Evolutionary conservation across 169 alveolate genomes (phyloP), one percentile per base, ranked within the genome.

Genomic region (Cryptosporidium baileyi): DNA sequence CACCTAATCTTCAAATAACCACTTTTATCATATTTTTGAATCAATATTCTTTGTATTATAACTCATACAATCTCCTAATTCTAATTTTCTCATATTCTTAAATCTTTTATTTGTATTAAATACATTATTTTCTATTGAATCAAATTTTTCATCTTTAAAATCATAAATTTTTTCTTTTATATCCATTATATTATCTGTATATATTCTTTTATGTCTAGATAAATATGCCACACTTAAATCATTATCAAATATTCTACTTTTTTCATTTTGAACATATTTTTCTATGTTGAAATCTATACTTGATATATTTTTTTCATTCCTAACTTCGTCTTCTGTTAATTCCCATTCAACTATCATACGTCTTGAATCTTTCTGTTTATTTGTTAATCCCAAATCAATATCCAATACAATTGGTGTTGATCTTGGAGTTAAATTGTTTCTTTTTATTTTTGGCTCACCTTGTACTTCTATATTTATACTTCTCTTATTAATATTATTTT

Each of bases 341-440:
- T 34, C 67, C 41, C 51, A 54, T 9, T 74, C 85, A 4, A 54
- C 85, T 6, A 26, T 32, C 60, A 74, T 54, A 13, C 60, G 54
- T 24, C 28, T 36, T 1, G 51, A 57, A 17, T 6, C 8, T 17
- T 34, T 65, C 38, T 47, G 30, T 15, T 40, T 49, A 19, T 40
- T 38, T 22, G 38, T 24, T 6, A 24, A 15, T 8, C 38, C 22
- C 15, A 74, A 51, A 30, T 74, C 59, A 22, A 74, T 52, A 36
- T 74, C 85, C n/a, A 74, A 24, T 41, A 54, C 34, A 22, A 74
- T 54, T 74, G 85, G 85, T 36, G 85, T 74, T 17, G 85, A 74
- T 11, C 85, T 74, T 13, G 85, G 67, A 3, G 40, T 57, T 17
- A 65, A 65, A 19, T 62, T 44, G 34, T 22, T 49, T 47, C 40